Evolutionary conservation across 371 early-diverging fungal genomes (phyloP).

Genomic region (Mucor mucedo): DNA sequence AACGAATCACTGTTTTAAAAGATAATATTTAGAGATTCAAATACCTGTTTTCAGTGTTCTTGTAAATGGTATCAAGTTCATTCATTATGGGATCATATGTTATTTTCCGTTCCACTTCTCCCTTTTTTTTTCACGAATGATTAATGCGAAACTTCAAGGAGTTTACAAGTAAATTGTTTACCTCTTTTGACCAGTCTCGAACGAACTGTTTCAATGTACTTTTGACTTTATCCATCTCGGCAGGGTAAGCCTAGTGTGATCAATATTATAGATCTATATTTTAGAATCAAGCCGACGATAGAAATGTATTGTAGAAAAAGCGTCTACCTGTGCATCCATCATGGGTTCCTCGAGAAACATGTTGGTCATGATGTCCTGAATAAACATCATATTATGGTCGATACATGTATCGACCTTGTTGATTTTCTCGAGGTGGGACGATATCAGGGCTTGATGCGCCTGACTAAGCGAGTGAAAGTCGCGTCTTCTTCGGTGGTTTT

Average conservation of each 20-base stretch:
- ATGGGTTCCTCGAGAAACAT: constrained; percentile 37
- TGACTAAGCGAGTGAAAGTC: constrained; percentile 69
- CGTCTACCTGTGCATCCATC: too few relatives aligned
- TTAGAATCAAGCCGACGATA: too few relatives aligned
- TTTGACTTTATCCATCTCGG: constrained; percentile 88
- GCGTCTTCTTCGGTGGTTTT: constrained; percentile 74
- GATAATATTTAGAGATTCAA: neutral
- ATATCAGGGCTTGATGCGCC: constrained; percentile 66
- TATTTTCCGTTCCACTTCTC: constrained; percentile 76
- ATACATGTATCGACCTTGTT: constrained; percentile 51
- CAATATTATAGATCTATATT: neutral
- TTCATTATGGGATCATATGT: constrained; percentile 83
- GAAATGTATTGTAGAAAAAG: too few relatives aligned
- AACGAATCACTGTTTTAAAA: constrained; percentile 7
- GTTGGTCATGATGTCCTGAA: constrained; percentile 52
- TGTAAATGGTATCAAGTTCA: constrained; percentile 66
- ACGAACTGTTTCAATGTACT: constrained; percentile 91
- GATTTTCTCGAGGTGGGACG: constrained; percentile 56
- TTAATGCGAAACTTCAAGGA: too few relatives aligned
- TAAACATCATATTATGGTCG: constrained; percentile 51
- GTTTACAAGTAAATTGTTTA: neutral
- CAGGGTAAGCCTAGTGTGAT: constrained; percentile 60
- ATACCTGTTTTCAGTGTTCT: constrained; percentile 53
- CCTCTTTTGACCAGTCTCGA: constrained; percentile 83
- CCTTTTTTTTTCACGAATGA: constrained; percentile 43